These are phyloP conservation scores for Phellopilus nigrolimitatus DNA, from an alignment of 1,284 basidiomycete species.

Conservation along the genomic window DNA sequence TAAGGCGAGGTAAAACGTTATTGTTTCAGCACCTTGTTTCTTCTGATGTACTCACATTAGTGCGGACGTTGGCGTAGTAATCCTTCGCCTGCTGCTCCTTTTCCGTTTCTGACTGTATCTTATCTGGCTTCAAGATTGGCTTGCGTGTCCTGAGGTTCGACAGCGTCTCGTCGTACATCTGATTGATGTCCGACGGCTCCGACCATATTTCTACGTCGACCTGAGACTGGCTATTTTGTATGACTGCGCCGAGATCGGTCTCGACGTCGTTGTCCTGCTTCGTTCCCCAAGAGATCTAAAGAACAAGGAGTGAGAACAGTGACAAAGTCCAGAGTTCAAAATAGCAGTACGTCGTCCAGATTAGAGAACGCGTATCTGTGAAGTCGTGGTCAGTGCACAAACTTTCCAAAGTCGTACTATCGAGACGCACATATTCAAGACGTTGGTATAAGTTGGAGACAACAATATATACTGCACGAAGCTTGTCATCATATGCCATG, in stretches of 20 bases:
- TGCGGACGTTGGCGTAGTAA: slow-evolving; percentile 87
- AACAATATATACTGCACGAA: slow-evolving; percentile 87
- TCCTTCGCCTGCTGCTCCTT: slow-evolving; percentile 78
- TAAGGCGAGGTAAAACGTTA: not conserved
- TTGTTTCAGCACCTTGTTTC: not conserved
- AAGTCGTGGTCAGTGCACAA: not conserved
- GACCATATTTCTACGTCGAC: slow-evolving; percentile 89
- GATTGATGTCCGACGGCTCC: slow-evolving; percentile 84
- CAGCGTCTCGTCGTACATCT: slow-evolving; percentile 85
- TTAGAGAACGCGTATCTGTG: slow-evolving; percentile 76
- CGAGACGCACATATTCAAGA: slow-evolving; percentile 71
- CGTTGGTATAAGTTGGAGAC: slow-evolving; percentile 84
- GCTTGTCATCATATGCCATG: slow-evolving; percentile 90
- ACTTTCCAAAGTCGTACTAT: not conserved
- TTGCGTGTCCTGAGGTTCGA: slow-evolving; percentile 73
- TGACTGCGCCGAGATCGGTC: slow-evolving; percentile 75
- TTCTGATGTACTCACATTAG: slow-evolving; percentile 58
- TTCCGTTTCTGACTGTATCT: slow-evolving; percentile 22
- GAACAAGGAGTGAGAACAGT: not conserved
- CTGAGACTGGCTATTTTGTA: slow-evolving; percentile 71
- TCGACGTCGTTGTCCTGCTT: slow-evolving; percentile 73
- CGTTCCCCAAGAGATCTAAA: slow-evolving; percentile 84
- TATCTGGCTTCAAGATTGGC: slow-evolving; percentile 35
- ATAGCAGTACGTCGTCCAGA: slow-evolving; percentile 62
- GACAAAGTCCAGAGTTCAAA: not conserved